Evolutionary conservation across 805 yeast genomes (phyloP), one percentile per base, ranked within the genome.

Genomic region (Priceomyces carsonii): DNA sequence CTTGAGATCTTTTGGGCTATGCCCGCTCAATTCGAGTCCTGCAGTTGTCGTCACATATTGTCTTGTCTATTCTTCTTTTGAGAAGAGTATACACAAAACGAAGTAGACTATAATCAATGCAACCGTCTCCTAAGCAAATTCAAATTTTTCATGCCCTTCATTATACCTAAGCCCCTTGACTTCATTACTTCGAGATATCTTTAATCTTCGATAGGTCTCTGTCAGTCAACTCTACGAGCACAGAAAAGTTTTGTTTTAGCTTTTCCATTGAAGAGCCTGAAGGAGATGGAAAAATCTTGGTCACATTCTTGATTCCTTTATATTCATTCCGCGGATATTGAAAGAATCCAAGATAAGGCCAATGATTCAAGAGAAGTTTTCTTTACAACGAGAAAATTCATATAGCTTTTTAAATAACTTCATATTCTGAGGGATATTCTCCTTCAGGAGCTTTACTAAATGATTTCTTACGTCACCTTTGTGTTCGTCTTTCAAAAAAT

Each of bases 271-370:
- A 74, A 5, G 88, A 73, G 3, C 86, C 81, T 35, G 90, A 82
- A 14, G 96, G 96, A 55, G 88, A 83, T 21, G 96, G 95, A 29
- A 89, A 52, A 29, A 86, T 69, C 39, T 62, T 67, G 17, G 89
- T 75, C 35, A 65, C 70, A 33, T 66, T 63, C 17, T 46, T 36
- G 24, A 64, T 44, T 2, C 74, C 77, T 6, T 65, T 57, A 47
- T 55, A 67, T 34, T 74, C 69, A 36, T 72, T 61, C 37, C 79
- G 60, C 86, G 2, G 87, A 80, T 15, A 89, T 57, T 3, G 89
- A 80, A 25, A 85, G 31, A 22, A 66, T 50, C 68, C 71, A 67
- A 8, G 70, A 61, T 27, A 66, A 47, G 1, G 71, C 60, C 35
- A 66, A 54, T 3, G 58, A 46, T 58, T 88, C 95, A 6, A 90